phyloP scores from a whole-genome alignment of 257 asterid species.

The Perilla frutescens region DNA sequence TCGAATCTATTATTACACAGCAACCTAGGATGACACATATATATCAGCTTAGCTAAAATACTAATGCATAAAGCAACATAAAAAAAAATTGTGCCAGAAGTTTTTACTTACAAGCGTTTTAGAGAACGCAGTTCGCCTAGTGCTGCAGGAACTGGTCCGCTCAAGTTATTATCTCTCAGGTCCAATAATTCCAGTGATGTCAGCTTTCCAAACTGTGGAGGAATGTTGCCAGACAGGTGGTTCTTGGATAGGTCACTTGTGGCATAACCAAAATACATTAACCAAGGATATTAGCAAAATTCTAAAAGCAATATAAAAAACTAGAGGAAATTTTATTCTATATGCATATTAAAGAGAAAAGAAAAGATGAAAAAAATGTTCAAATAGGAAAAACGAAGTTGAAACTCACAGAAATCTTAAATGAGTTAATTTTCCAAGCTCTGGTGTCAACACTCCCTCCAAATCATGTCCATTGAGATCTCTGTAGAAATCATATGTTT shows the following conservation, averaged over 20 bases:
- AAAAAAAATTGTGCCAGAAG: neutral
- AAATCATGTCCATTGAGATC: conserved; percentile 72
- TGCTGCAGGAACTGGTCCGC: conserved; percentile 78
- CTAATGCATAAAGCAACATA: conserved; percentile 15
- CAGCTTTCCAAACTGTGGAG: conserved; percentile 74
- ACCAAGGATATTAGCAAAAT: conserved; percentile 13
- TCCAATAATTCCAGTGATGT: conserved; percentile 69
- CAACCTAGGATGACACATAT: conserved; percentile 55
- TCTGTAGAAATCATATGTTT: conserved; percentile 45
- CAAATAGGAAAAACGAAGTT: conserved; percentile 5
- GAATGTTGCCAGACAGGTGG: conserved; percentile 71
- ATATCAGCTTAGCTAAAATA: conserved; percentile 31
- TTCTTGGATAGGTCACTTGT: conserved; percentile 70
- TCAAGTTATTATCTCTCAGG: conserved; percentile 71
- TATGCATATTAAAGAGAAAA: neutral
- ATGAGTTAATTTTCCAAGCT: conserved; percentile 74
- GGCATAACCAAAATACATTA: conserved; percentile 30
- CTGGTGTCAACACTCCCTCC: conserved; percentile 77
- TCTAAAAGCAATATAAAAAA: neutral
- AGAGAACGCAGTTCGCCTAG: conserved; percentile 67
- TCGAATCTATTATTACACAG: conserved; percentile 72
- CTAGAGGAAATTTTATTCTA: neutral
- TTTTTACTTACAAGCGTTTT: conserved; percentile 60
- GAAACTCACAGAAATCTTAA: conserved; percentile 75
- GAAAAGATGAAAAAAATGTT: neutral